Conservation (phyloP, 306 rosid species). For the Trichosanthes truncata region DNA sequence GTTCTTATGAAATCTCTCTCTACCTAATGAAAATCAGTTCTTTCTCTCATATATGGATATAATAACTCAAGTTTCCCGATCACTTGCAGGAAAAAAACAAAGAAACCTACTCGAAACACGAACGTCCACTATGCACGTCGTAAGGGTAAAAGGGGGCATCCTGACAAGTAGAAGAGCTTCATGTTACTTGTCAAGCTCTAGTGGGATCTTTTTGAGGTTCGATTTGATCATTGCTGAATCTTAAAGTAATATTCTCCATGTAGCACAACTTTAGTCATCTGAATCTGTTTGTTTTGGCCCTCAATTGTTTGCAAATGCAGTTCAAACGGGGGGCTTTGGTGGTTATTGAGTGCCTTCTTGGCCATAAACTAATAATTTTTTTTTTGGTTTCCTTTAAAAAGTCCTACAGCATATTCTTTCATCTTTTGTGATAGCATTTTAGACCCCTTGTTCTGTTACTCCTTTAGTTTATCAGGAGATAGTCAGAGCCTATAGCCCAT, state of each 20-base stretch:
- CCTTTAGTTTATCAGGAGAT: neutral
- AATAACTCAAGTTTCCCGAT: neutral
- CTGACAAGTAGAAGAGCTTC: slow-evolving; percentile 41
- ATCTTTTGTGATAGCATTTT: slow-evolving; percentile 2
- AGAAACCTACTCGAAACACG: slow-evolving; percentile 41
- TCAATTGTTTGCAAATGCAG: neutral
- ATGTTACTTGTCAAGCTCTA: slow-evolving; percentile 11
- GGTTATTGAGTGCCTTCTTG: neutral
- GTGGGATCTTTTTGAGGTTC: slow-evolving; percentile 4
- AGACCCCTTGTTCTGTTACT: neutral
- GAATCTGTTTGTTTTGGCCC: neutral
- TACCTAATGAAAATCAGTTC: neutral
- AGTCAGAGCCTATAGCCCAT: neutral
- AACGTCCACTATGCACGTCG: slow-evolving; percentile 51
- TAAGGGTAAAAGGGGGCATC: slow-evolving; percentile 71
- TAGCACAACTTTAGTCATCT: neutral
- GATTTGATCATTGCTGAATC: neutral
- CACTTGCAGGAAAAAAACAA: slow-evolving; percentile 47
- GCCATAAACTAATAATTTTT: neutral
- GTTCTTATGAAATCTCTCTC: neutral
- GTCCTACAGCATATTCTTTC: neutral
- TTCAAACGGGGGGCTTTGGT: neutral
- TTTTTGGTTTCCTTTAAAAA: neutral
- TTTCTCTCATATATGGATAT: neutral
- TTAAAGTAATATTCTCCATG: neutral